These are phyloP conservation scores for Penicillium argentinense DNA, from an alignment of 495 filamentous ascomycete species.

Conservation along the genomic window DNA sequence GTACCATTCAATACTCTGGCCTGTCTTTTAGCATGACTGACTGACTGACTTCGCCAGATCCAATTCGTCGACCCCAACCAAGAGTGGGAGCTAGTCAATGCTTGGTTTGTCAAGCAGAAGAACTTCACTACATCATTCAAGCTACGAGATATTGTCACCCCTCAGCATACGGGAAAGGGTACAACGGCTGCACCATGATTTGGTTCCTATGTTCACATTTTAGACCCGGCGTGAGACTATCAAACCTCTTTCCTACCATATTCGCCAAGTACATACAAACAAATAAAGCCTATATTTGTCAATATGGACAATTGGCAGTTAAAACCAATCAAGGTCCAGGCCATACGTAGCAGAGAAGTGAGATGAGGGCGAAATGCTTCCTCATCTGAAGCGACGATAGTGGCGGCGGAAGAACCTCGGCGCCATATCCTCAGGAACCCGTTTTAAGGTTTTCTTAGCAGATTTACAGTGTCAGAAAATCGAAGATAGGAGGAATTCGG, in stretches of 20 bases:
- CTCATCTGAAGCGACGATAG: not conserved
- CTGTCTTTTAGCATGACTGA: not conserved
- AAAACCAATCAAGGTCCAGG: too few species aligned
- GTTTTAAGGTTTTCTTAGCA: not conserved
- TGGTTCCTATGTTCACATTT: too few species aligned
- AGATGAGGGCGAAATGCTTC: too few species aligned
- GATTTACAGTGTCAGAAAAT: not conserved
- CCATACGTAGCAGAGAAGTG: too few species aligned
- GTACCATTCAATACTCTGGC: not conserved
- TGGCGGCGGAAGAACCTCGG: not conserved
- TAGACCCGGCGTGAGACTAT: too few species aligned
- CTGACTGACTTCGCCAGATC: slow-evolving; percentile 18
- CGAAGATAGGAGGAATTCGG: not conserved
- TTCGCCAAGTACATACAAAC: too few species aligned
- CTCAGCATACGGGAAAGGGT: not conserved
- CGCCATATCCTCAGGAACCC: not conserved
- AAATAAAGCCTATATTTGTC: too few species aligned
- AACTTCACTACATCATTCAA: slow-evolving; percentile 15
- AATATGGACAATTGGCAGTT: too few species aligned
- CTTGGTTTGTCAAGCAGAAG: slow-evolving; percentile 35
- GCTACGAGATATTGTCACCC: slow-evolving; percentile 10
- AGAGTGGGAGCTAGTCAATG: slow-evolving; percentile 32
- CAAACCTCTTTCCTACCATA: too few species aligned
- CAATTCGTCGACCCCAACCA: slow-evolving; percentile 22
- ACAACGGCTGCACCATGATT: not conserved